Conservation (phyloP, 2,329 filamentous ascomycete genomes). For the Plenodomus biglobosus region DNA sequence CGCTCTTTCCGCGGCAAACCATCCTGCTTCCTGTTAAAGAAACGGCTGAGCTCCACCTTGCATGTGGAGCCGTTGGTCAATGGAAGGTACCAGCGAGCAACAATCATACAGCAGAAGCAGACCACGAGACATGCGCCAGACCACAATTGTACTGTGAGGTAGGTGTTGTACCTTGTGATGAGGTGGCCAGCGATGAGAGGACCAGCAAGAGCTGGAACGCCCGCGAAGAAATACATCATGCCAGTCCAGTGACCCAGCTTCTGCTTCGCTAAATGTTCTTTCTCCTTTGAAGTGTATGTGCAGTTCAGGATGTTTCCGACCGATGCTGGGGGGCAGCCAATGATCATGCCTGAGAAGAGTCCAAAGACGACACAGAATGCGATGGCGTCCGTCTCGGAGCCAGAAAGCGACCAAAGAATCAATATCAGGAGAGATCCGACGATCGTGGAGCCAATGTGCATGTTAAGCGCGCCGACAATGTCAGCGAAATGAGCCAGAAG, state of each 20-base stretch:
- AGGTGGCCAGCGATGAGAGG: constrained; percentile 53
- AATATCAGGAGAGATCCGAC: constrained; percentile 48
- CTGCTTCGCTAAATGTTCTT: constrained; percentile 25
- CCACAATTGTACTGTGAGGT: constrained; percentile 53
- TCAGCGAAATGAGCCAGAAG: constrained; percentile 51
- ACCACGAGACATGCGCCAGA: constrained; percentile 48
- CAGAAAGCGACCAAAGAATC: constrained; percentile 48
- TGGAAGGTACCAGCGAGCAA: constrained; percentile 36
- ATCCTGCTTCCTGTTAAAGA: constrained; percentile 9
- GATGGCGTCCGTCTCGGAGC: constrained; percentile 44
- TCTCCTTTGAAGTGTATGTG: constrained; percentile 36
- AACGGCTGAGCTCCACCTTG: constrained; percentile 15
- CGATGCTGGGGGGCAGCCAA: constrained; percentile 54
- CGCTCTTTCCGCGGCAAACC: constrained; percentile 5
- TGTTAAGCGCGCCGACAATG: constrained; percentile 48
- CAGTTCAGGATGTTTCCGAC: constrained; percentile 50
- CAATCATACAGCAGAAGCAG: constrained; percentile 47
- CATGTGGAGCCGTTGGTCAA: constrained; percentile 30
- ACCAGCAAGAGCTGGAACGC: constrained; percentile 50
- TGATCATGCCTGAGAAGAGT: constrained; percentile 52
- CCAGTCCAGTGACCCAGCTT: constrained; percentile 56
- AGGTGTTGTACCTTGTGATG: constrained; percentile 46
- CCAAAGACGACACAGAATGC: constrained; percentile 54
- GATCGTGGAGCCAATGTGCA: constrained; percentile 49
- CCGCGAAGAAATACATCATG: constrained; percentile 55